Evolutionary conservation across 495 filamentous ascomycete species (phyloP).

Genomic region (Aspergillus kassunensis): DNA sequence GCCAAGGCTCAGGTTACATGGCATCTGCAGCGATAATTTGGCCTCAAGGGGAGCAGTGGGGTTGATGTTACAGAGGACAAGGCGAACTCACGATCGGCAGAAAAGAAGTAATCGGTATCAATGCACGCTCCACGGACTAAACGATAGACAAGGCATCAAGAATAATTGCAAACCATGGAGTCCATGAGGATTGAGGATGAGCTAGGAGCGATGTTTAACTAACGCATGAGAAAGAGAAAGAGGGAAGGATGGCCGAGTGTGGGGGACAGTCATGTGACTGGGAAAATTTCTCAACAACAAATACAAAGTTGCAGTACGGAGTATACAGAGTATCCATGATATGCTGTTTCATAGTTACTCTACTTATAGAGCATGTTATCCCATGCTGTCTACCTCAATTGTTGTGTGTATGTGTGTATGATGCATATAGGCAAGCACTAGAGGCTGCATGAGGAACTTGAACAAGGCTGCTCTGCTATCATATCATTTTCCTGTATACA

Average conservation of each 20-base stretch:
- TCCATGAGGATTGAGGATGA: constrained; percentile 13
- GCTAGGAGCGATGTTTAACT: constrained; percentile 1
- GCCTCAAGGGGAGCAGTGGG: constrained; percentile 15
- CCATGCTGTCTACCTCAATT: too few relatives aligned
- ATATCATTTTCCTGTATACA: too few relatives aligned
- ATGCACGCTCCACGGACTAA: constrained; percentile 6
- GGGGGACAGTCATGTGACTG: constrained; percentile 37
- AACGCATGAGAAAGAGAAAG: not conserved
- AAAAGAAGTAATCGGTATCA: not conserved
- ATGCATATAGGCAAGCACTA: too few relatives aligned
- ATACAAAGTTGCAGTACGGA: too few relatives aligned
- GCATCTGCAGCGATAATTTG: constrained; percentile 3
- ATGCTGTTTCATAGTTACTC: too few relatives aligned
- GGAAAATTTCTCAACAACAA: constrained; percentile 24
- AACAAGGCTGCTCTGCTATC: too few relatives aligned
- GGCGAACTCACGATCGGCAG: constrained; percentile 42
- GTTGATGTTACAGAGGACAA: constrained; percentile 14
- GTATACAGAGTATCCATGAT: too few relatives aligned
- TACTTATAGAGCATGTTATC: too few relatives aligned
- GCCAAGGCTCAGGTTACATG: not conserved
- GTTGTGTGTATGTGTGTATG: too few relatives aligned
- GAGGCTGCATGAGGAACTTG: too few relatives aligned
- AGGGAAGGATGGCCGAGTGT: constrained; percentile 19
- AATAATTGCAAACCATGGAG: constrained; percentile 1
- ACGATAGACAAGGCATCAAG: not conserved